Evolutionary conservation across 106 monocot species (phyloP), one percentile per base, ranked within the genome.

Genomic region (Phalaenopsis aphrodite): DNA sequence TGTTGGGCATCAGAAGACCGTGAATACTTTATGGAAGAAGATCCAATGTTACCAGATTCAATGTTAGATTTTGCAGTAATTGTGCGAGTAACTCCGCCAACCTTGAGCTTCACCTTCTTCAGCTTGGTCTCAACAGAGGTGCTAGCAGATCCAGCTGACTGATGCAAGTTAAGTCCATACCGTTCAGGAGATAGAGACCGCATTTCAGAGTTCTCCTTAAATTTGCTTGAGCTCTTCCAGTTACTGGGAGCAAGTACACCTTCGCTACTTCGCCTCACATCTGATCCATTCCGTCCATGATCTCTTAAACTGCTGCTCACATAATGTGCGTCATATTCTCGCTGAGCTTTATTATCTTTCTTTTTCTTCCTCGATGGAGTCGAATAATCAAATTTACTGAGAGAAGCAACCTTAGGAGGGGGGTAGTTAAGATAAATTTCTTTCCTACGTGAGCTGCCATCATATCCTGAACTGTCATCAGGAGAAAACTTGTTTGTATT

Each of bases 81-180:
- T 0, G 86, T 94, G 55, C 85, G 81, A 17, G 88, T 91, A 36
- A 94, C 89, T 49, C 91, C 93, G 39, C 93, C 91, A 67, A 94
- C 82, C 81, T 91, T 94, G 10, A 91, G 84, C 81, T 88, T 94
- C 75, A 94, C 89, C 79, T 91, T 91, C 43, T 83, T 91, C 80
- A 79, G 61, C 66, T 86, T 89, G 67, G 75, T 91, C 81, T 91
- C 90, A 85, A 72, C 75, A 23, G 57, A 65, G n/a, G 66, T 75
- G 79, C 65, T 56, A n/a, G 71, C 61, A 68, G 47, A 17, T 42
- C 80, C 82, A n/a, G 37, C 80, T 12, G 55, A 75, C 21, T 21
- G 69, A 58, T 52, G 36, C 43, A 72, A 8, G 78, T 79, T 79
- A 55, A 45, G 14, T 5, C 57, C 77, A 78, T 10, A 52, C 42